Conservation (phyloP, 2,329 filamentous ascomycete species). For the Cordyceps javanica region DNA sequence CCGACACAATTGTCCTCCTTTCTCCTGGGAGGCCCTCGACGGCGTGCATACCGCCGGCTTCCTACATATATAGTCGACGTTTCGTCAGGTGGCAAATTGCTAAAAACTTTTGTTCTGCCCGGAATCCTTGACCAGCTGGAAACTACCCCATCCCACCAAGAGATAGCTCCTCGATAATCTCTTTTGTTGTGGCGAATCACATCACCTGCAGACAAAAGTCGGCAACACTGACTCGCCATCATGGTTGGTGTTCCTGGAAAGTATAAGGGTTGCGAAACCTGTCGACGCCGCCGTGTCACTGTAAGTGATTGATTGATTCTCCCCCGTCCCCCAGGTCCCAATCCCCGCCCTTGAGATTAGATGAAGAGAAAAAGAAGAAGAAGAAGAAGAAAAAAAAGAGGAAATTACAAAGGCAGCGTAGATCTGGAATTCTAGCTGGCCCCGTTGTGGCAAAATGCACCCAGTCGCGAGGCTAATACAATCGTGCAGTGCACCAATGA, state of each 20-base stretch:
- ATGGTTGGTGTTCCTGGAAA: slow-evolving; percentile 60
- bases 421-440: not conserved
- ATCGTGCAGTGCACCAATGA: slow-evolving; percentile 52
- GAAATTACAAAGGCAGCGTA: not conserved
- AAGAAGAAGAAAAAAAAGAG: not conserved
- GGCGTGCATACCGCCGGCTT: not conserved
- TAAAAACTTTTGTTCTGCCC: not conserved
- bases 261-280: slow-evolving; percentile 60
- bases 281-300: slow-evolving; percentile 52
- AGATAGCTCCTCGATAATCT: not conserved
- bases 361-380: not conserved
- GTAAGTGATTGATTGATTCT: slow-evolving; percentile 29
- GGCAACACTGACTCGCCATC: slow-evolving; percentile 24
- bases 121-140: slow-evolving; percentile 11
- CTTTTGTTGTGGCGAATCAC: slow-evolving; percentile 15
- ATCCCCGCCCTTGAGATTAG: not conserved
- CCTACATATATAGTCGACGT: slow-evolving; percentile 12
- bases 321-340: not conserved
- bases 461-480: not conserved
- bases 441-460: not conserved
- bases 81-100: slow-evolving; percentile 8
- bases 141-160: slow-evolving; percentile 11
- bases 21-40: slow-evolving; percentile 4
- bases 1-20: not conserved
- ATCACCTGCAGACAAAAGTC: slow-evolving; percentile 2